Percentiles rank a stretch among this genome's conserved stretches.
Conservation (phyloP, 2,329 filamentous ascomycete genomes). For the Penicillium griseofulvum region DNA sequence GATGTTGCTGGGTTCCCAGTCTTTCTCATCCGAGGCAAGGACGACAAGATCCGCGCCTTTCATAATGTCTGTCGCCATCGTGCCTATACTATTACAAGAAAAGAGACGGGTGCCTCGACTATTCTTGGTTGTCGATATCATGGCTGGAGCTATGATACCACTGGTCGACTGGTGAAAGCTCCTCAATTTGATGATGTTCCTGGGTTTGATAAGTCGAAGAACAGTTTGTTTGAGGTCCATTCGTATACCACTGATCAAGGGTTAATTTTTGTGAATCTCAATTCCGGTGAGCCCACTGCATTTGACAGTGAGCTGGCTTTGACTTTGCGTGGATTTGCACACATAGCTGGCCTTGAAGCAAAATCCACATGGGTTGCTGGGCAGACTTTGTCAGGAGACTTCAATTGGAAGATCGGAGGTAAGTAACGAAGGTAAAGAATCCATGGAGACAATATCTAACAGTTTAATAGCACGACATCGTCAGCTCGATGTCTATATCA, state of each 20-base stretch:
- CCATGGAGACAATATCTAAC: neutral
- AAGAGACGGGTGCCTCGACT: slow-evolving; percentile 50
- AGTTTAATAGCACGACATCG: neutral
- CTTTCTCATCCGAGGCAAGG: slow-evolving; percentile 53
- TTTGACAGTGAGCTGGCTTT: slow-evolving; percentile 2
- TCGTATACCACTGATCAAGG: slow-evolving; percentile 21
- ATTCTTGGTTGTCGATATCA: slow-evolving; percentile 62
- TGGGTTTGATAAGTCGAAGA: slow-evolving; percentile 57
- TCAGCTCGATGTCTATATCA: neutral
- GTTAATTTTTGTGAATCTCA: slow-evolving; percentile 30
- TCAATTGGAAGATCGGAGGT: slow-evolving; percentile 38
- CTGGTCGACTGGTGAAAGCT: slow-evolving; percentile 59
- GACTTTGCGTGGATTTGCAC: slow-evolving; percentile 14
- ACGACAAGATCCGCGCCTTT: slow-evolving; percentile 56
- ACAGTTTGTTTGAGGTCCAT: slow-evolving; percentile 50
- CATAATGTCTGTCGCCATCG: slow-evolving; percentile 64
- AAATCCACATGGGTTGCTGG: slow-evolving; percentile 29
- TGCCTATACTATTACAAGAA: slow-evolving; percentile 58
- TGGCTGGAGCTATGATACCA: slow-evolving; percentile 61
- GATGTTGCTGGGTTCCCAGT: slow-evolving; percentile 58
- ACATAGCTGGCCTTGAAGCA: slow-evolving; percentile 4
- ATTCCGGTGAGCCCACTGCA: slow-evolving; percentile 6
- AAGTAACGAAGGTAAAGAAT: slow-evolving; percentile 1
- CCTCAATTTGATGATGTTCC: slow-evolving; percentile 57
- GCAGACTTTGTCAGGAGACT: slow-evolving; percentile 25